Percentiles rank a stretch among this genome's conserved stretches.
Evolutionary conservation across 2,329 filamentous ascomycete species (phyloP).

Genomic region (Celoporthe dispersa): DNA sequence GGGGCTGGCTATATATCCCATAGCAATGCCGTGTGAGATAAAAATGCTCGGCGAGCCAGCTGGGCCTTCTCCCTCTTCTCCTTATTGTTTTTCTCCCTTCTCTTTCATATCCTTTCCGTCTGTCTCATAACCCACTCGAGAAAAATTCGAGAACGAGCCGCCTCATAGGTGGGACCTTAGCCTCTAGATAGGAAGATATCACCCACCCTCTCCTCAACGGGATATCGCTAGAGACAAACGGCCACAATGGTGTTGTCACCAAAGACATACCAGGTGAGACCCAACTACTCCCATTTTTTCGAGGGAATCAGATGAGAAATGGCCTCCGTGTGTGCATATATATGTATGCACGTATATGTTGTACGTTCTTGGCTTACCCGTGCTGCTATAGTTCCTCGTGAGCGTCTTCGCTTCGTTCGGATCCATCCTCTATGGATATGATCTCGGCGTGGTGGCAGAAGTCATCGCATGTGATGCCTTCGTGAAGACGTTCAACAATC

Average conservation of each 20-base stretch:
- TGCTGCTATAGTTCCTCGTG: conserved; percentile 50
- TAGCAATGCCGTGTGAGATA: conserved; percentile 8
- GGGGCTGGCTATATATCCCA: conserved; percentile 14
- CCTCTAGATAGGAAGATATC: not conserved
- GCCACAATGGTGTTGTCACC: conserved; percentile 30
- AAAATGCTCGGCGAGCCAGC: conserved; percentile 12
- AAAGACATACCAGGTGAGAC: conserved; percentile 31
- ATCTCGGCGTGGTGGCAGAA: conserved; percentile 57
- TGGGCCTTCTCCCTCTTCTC: not conserved
- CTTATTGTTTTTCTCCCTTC: not conserved
- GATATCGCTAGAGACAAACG: not conserved
- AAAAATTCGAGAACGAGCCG: not conserved
- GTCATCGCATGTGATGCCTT: conserved; percentile 52
- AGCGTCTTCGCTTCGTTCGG: conserved; percentile 60
- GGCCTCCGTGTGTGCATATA: not conserved
- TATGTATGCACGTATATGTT: not conserved
- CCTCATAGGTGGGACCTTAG: conserved; percentile 8
- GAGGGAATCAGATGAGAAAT: not conserved
- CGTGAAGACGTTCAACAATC: conserved; percentile 31
- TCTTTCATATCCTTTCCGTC: not conserved
- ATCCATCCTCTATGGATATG: conserved; percentile 59
- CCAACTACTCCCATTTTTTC: not conserved
- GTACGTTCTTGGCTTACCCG: conserved; percentile 13
- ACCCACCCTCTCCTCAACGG: not conserved
- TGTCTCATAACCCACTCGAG: too few species aligned